phyloP scores from a whole-genome alignment of 331 rosid species.

The Malus hybrid region DNA sequence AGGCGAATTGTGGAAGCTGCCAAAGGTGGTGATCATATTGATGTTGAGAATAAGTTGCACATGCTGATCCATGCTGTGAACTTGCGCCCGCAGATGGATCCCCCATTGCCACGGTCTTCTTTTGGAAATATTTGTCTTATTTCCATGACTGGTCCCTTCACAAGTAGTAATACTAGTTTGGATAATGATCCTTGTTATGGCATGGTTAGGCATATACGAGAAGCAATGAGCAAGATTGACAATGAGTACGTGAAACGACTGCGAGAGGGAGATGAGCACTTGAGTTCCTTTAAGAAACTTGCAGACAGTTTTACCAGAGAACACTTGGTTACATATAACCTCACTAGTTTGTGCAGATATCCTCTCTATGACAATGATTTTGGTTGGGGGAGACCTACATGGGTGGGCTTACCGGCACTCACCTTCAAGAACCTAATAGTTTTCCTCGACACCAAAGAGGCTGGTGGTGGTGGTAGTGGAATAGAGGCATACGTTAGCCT shows the following conservation, averaged over 20 bases:
- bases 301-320: not conserved
- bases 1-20: slow-evolving; percentile 26
- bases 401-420: slow-evolving; percentile 10
- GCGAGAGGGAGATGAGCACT: not conserved
- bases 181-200: no score
- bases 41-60: not conserved
- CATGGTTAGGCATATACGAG: not conserved
- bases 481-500: slow-evolving; percentile 19
- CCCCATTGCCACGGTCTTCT: slow-evolving; percentile 20
- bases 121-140: slow-evolving; percentile 34
- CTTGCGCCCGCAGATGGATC: slow-evolving; percentile 36
- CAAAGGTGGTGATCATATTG: not conserved
- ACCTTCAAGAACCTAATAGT: not conserved
- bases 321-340: not conserved
- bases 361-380: slow-evolving; percentile 15
- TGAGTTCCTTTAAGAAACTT: not conserved
- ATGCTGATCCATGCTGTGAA: slow-evolving; percentile 27
- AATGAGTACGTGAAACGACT: slow-evolving; percentile 19
- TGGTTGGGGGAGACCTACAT: slow-evolving; percentile 16
- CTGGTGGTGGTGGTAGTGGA: slow-evolving; percentile 1
- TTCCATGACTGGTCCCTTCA: slow-evolving; percentile 2
- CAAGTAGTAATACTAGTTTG: not conserved
- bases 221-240: slow-evolving; percentile 25
- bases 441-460: slow-evolving; percentile 8
- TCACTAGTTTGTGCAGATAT: slow-evolving; percentile 12